These are phyloP conservation scores for Stephania japonica DNA, from an alignment of 164 flowering plant genomes.

Conservation along the genomic window DNA sequence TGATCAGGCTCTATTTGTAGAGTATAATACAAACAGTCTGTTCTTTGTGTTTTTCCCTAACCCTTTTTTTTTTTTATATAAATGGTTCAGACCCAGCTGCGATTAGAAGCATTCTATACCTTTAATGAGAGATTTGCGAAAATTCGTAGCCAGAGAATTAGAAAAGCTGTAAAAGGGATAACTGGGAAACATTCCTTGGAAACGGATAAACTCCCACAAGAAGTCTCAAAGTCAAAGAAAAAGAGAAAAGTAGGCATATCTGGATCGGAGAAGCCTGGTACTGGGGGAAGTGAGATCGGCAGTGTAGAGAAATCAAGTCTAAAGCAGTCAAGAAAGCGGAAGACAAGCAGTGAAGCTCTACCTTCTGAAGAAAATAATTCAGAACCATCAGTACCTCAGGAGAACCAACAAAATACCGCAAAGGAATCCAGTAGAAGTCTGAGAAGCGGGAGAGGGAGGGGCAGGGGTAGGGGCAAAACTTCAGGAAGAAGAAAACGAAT, in stretches of 20 bases:
- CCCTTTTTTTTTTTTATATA: background rate
- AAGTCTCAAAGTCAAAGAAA: slow-evolving; percentile 26
- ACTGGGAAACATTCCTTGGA: slow-evolving; percentile 42
- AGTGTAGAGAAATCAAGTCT: slow-evolving; percentile 16
- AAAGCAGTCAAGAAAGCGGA: slow-evolving; percentile 27
- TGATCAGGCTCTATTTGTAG: background rate
- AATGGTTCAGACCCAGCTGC: slow-evolving; percentile 73
- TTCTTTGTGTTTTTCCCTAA: background rate
- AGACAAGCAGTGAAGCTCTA: slow-evolving; percentile 10
- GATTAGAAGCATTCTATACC: slow-evolving; percentile 89
- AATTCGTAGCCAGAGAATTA: slow-evolving; percentile 85
- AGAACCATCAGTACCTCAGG: slow-evolving; percentile 11
- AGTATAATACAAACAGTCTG: background rate
- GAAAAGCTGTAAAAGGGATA: slow-evolving; percentile 80
- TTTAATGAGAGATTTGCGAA: slow-evolving; percentile 97
- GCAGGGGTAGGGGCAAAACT: slow-evolving; percentile 25
- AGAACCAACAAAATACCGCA: slow-evolving; percentile 5
- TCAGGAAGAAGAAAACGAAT: slow-evolving; percentile 25
- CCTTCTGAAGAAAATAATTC: slow-evolving; percentile 12
- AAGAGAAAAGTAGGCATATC: slow-evolving; percentile 23
- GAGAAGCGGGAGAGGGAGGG: slow-evolving; percentile 32
- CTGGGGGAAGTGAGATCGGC: slow-evolving; percentile 13
- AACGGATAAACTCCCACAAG: slow-evolving; percentile 29
- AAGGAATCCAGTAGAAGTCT: slow-evolving; percentile 14
- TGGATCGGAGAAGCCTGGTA: slow-evolving; percentile 16